phyloP scores from a whole-genome alignment of 2,329 filamentous ascomycete species.

The Beauveria asiatica region DNA sequence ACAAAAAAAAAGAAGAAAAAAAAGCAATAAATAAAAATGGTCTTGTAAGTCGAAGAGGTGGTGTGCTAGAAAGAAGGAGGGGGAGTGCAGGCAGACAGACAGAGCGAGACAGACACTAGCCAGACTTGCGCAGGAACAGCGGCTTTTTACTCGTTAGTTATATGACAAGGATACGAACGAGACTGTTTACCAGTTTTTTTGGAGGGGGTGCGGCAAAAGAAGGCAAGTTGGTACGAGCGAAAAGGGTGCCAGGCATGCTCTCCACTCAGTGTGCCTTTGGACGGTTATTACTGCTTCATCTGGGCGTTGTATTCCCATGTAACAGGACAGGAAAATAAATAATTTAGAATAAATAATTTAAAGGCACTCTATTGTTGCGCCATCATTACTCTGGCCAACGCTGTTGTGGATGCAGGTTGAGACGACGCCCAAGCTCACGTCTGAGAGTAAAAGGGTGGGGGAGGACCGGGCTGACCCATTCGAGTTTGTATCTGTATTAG shows the following conservation, averaged over 20 bases:
- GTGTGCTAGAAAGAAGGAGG: conserved; percentile 1
- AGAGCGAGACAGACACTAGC: conserved; percentile 1
- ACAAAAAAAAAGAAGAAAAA: not conserved
- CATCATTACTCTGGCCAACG: not conserved
- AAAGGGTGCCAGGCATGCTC: not conserved
- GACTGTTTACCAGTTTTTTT: not conserved
- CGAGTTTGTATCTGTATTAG: conserved; percentile 3
- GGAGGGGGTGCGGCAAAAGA: not conserved
- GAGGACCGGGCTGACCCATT: conserved; percentile 6
- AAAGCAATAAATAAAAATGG: not conserved
- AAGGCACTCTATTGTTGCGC: not conserved
- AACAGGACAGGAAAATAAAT: not conserved
- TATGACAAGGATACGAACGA: not conserved
- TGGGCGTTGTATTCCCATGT: not conserved
- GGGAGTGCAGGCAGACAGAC: not conserved
- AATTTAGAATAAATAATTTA: not conserved
- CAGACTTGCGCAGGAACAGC: conserved; percentile 1
- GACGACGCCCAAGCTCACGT: conserved; percentile 11
- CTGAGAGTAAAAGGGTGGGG: conserved; percentile 10
- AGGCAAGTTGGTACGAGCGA: not conserved
- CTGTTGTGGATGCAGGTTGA: conserved; percentile 7
- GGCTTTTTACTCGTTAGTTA: not conserved
- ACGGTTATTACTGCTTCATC: not conserved
- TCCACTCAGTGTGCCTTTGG: not conserved
- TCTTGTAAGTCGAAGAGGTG: conserved; percentile 7